Percentiles rank a stretch among this genome's conserved stretches.
Conservation (phyloP, 2,329 filamentous ascomycete species). For the Colletotrichum liaoningense region DNA sequence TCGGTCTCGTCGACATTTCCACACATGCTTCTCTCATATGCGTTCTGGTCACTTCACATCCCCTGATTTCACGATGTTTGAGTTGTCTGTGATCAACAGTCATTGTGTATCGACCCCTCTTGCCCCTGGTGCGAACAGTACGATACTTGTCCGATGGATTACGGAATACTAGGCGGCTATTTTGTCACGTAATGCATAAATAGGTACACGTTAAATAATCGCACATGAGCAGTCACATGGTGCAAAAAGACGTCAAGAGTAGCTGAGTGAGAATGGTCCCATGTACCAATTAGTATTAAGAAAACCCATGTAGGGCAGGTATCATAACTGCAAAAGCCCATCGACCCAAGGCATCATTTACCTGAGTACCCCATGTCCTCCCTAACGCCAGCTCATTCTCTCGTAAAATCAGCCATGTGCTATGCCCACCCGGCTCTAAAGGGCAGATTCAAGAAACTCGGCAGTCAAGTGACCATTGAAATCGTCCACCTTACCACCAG, state of each 20-base stretch:
- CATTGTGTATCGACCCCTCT: too few relatives aligned
- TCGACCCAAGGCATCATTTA: constrained; percentile 3
- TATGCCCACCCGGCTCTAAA: constrained; percentile 12
- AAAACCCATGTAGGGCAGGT: not conserved
- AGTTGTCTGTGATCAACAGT: too few relatives aligned
- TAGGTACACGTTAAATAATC: too few relatives aligned
- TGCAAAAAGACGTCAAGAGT: not conserved
- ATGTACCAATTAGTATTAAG: not conserved
- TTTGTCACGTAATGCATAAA: too few relatives aligned
- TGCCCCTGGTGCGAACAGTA: too few relatives aligned
- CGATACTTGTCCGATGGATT: too few relatives aligned
- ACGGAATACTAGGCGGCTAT: too few relatives aligned
- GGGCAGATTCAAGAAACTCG: constrained; percentile 48
- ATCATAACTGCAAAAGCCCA: not conserved
- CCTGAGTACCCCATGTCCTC: not conserved
- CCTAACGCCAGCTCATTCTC: constrained; percentile 17
- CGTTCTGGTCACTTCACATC: too few relatives aligned
- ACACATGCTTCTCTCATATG: too few relatives aligned
- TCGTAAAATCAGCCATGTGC: not conserved
- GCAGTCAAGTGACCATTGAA: constrained; percentile 47
- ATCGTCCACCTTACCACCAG: constrained; percentile 40
- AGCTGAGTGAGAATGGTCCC: not conserved
- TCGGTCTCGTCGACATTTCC: too few relatives aligned
- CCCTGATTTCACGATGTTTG: too few relatives aligned
- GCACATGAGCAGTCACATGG: not conserved